Evolutionary conservation across 345 rosid species (phyloP), one percentile per base, ranked within the genome.

Genomic region (Hibiscus syriacus): DNA sequence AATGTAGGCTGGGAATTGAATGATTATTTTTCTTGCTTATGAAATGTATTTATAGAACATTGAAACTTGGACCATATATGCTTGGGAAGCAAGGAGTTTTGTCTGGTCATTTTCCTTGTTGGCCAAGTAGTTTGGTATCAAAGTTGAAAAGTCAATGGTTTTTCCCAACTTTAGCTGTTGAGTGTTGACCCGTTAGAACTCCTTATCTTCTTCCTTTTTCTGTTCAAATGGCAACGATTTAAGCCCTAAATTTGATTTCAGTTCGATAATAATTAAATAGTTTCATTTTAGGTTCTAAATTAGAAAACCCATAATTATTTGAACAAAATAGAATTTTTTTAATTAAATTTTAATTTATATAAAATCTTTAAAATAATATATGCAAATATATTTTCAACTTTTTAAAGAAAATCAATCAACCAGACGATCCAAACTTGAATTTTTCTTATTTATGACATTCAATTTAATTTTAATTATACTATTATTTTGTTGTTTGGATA

Each of bases 71-170:
- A 36, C 25, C 43, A 11, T 45, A 20, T 53, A 30, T 26, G 58
- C 80, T 73, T 77, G 78, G 66, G 58, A 16, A 64, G 66, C 81
- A 82, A 73, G 81, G 71, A 25, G 9, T 43, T 72, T 54, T 50
- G 19, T 11, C 38, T 53, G 63, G 62, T 75, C 34, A 1, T 34
- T n/a, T 48, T 68, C 5, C 77, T 63, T 77, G 78, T 9, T 49
- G 66, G 36, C 26, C 78, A 79, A 41, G 52, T 41, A 39, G 32
- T 2, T 62, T 62, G 32, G 25, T 48, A 9, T 2, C 26, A 19
- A 20, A 22, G 27, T 7, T 20, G 5, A 52, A 22, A 20, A n/a
- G 26, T 36, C 27, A 11, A 36, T 34, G 45, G 1, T 9, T 29
- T 11, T 29, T 56, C 14, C 39, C 38, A 34, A 13, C 64, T 36